phyloP scores from a whole-genome alignment of 768 basidiomycete species.

The Calocybe gangraenosa region DNA sequence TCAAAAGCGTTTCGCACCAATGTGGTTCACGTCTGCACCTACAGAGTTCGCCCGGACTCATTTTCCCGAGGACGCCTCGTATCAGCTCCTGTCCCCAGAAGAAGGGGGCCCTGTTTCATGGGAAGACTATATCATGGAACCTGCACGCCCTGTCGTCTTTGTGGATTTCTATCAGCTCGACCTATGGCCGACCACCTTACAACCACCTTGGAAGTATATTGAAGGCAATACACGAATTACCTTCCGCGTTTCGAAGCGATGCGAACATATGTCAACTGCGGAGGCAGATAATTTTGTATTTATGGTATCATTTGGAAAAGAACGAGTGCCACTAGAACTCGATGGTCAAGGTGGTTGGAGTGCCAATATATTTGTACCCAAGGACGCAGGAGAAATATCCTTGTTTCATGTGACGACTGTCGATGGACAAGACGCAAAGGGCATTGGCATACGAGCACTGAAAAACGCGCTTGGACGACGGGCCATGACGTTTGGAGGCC shows the following conservation, averaged over 20 bases:
- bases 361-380: slow-evolving; percentile 30
- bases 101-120: slow-evolving; percentile 35
- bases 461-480: slow-evolving; percentile 29
- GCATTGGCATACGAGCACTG: slow-evolving; percentile 30
- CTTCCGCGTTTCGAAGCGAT: slow-evolving; percentile 40
- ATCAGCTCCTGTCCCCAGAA: slow-evolving; percentile 36
- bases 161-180: slow-evolving; percentile 30
- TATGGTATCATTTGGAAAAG: slow-evolving; percentile 29
- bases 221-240: slow-evolving; percentile 28
- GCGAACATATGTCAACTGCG: slow-evolving; percentile 40
- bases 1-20: slow-evolving; percentile 30
- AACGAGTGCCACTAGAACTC: slow-evolving; percentile 29
- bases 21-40: slow-evolving; percentile 40
- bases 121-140: slow-evolving; percentile 41
- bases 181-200: slow-evolving; percentile 28
- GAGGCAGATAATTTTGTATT: slow-evolving; percentile 39
- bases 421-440: slow-evolving; percentile 34
- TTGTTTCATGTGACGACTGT: slow-evolving; percentile 32
- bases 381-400: slow-evolving; percentile 28
- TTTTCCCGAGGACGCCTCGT: slow-evolving; percentile 39
- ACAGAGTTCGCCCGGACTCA: slow-evolving; percentile 39
- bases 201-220: slow-evolving; percentile 30
- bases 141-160: slow-evolving; percentile 33
- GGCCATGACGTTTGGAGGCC: slow-evolving; percentile 34
- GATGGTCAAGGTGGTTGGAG: slow-evolving; percentile 39